phyloP scores from a whole-genome alignment of 1,284 basidiomycete species.

The Sanghuangporus baumii region DNA sequence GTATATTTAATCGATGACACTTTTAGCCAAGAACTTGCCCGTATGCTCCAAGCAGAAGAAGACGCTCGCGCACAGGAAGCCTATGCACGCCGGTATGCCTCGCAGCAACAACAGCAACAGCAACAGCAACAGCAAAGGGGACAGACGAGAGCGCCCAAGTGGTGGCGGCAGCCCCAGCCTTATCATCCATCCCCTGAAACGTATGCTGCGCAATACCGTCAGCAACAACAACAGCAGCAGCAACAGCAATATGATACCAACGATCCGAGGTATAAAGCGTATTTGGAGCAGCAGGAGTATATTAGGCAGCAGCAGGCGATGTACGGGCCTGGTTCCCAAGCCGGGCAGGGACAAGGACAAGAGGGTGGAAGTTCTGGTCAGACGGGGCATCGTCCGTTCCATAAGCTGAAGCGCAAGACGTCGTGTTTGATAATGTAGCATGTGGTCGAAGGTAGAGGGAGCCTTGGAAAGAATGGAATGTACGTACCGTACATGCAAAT shows the following conservation, averaged over 20 bases:
- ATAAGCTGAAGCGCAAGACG: slow-evolving; percentile 6
- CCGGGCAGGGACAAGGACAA: not conserved
- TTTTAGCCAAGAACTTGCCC: slow-evolving; percentile 55
- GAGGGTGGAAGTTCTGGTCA: not conserved
- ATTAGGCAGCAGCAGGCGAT: slow-evolving; percentile 3
- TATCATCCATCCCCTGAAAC: not conserved
- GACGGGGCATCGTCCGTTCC: not conserved
- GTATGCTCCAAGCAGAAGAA: slow-evolving; percentile 70
- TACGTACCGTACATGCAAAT: too few species aligned
- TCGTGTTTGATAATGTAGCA: slow-evolving; percentile 9
- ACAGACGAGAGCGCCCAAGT: not conserved
- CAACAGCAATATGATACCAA: not conserved
- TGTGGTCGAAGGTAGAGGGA: not conserved
- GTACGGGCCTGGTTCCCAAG: not conserved
- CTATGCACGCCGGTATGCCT: slow-evolving; percentile 32
- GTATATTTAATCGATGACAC: not conserved
- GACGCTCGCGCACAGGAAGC: slow-evolving; percentile 43
- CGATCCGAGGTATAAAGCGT: slow-evolving; percentile 7
- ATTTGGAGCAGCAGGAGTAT: slow-evolving; percentile 9
- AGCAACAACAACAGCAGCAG: not conserved
- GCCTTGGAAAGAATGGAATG: too few species aligned
- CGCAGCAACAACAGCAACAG: slow-evolving; percentile 6
- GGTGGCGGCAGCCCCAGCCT: not conserved
- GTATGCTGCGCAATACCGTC: not conserved
- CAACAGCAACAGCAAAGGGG: not conserved